These are phyloP conservation scores for Corniculantispora saksenae DNA, from an alignment of 2,329 filamentous ascomycete genomes.

Conservation along the genomic window DNA sequence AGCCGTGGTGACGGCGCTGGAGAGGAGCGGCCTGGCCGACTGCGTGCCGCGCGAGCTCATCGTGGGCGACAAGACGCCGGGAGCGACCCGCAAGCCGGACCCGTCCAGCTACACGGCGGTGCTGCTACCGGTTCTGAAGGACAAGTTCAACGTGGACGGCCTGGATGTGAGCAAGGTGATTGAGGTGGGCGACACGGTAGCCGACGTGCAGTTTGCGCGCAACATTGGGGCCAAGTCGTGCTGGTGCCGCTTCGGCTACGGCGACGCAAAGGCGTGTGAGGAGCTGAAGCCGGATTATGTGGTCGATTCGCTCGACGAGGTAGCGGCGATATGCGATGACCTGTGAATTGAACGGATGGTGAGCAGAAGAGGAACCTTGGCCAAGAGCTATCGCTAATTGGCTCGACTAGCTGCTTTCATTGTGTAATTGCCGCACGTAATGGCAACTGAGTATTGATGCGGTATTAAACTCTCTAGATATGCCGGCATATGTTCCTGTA, in stretches of 20 bases:
- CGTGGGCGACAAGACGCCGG: constrained; percentile 23
- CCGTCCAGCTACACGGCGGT: constrained; percentile 18
- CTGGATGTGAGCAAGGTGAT: constrained; percentile 17
- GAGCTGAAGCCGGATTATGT: constrained; percentile 15
- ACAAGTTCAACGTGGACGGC: background rate
- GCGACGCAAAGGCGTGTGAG: background rate
- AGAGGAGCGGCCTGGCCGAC: constrained; percentile 14
- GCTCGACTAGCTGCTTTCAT: too few species aligned
- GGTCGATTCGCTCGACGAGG: constrained; percentile 5
- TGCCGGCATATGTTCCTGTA: too few species aligned
- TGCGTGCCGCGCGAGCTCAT: constrained; percentile 18
- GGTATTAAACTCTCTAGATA: too few species aligned
- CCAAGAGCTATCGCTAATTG: background rate
- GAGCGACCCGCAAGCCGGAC: constrained; percentile 22
- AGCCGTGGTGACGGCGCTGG: constrained; percentile 14
- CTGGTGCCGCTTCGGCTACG: constrained; percentile 19
- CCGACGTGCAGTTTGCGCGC: constrained; percentile 21
- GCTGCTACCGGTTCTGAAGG: constrained; percentile 18
- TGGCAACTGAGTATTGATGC: too few species aligned
- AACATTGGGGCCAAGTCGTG: constrained; percentile 22
- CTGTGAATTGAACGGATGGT: background rate
- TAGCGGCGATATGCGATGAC: background rate
- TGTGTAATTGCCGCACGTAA: too few species aligned
- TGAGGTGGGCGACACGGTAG: constrained; percentile 23
- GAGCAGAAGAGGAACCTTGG: too few species aligned